Evolutionary conservation across 352 stramenopile genomes (phyloP), one percentile per base, ranked within the genome.

Genomic region (Pythium rhizo-oryzae): DNA sequence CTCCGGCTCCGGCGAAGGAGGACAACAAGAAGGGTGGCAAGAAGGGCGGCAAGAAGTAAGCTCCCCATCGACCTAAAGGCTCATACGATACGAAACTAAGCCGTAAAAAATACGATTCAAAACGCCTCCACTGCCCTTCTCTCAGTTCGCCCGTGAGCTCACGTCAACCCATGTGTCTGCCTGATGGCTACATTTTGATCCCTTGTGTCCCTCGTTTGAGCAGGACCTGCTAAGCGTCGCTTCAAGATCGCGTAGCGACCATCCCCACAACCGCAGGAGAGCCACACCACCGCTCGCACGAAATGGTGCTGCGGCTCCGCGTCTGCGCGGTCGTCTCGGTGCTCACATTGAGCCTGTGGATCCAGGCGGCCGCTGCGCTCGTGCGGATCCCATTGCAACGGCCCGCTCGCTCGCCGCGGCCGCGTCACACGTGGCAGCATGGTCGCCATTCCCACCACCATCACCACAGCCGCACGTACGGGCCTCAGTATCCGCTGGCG

Each of bases 21-120:
- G 54, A 61, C 21, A 61, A 49, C 59, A 82, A 84, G 69, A 77
- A 77, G 59, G 70, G 72, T 43, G 75, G 75, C 68, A 81, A 81
- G 76, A 83, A 83, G 71, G 65, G 65, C 49, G 72, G 65, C 67
- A 82, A 82, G 75, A 61, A 61, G 54, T 61, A 60, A 47, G 41
- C 47, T 2, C 21, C 47, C n/a, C 50, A 56, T 4, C 19, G n/a
- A 6, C 18, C 15, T 11, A 24, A 44, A 4, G 19, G 16, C 11
- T 47, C 15, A 47, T 47, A 47, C 8, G 41, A 47, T 15, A n/a
- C 13, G 39, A 47, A 21, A 18, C 37, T 43, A 43, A 43, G 13
- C 37, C 13, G 8, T 15, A 41, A n/a, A 12, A 47, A 47, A 51
- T 28, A 28, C 7, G 21, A 30, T 7, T 16, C 43, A 49, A 49